These are phyloP conservation scores for Cucumis sativus DNA, from an alignment of 306 rosid species.

Conservation along the genomic window Cucumber_9930_V3 NC_026659.2:4078501-4079000, in stretches of 20 bases:
- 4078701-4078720: not conserved
- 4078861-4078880: constrained; percentile 8
- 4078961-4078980: not conserved
- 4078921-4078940: constrained; percentile 42
- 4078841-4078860: constrained; percentile 11
- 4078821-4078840: constrained; percentile 21
- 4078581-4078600: constrained; percentile 58
- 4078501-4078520: constrained; percentile 75
- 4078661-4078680: constrained; percentile 8
- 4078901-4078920: constrained; percentile 38
- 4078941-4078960: constrained; percentile 37
- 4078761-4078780: constrained; percentile 29
- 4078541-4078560: constrained; percentile 38
- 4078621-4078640: constrained; percentile 41
- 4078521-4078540: constrained; percentile 82
- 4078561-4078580: constrained; percentile 49
- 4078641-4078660: constrained; percentile 36
- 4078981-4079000: not conserved
- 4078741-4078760: not conserved
- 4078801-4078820: not conserved
- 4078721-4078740: not conserved
- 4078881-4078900: constrained; percentile 20
- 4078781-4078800: constrained; percentile 7
- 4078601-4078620: constrained; percentile 66
- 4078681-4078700: not conserved